Evolutionary conservation across 208 protist genomes (phyloP).

Genomic region (Porcisia hertigi): DNA sequence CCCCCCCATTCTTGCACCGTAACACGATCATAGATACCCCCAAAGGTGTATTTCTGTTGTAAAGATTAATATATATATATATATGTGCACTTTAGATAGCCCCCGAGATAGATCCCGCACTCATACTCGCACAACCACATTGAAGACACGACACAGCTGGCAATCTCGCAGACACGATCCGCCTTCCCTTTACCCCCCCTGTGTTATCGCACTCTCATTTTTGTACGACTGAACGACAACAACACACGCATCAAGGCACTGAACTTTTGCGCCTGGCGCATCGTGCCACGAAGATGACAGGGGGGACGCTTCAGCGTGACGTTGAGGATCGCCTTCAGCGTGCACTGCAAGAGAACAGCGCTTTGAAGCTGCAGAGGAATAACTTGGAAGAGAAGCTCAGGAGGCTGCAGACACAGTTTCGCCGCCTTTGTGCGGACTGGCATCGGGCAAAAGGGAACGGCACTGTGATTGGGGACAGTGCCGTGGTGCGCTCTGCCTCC

Average conservation of each 20-base stretch:
- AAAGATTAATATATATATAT: not conserved
- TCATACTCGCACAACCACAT: not conserved
- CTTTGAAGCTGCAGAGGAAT: slow-evolving; percentile 59
- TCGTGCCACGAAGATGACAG: slow-evolving; percentile 13
- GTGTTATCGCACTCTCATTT: not conserved
- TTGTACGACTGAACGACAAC: not conserved
- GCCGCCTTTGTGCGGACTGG: slow-evolving; percentile 65
- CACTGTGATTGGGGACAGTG: not conserved
- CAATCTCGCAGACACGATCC: not conserved
- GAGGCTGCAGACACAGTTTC: slow-evolving; percentile 74
- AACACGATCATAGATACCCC: not conserved
- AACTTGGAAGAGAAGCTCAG: slow-evolving; percentile 69
- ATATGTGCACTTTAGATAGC: not conserved
- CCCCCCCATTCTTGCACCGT: not conserved
- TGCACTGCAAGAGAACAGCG: slow-evolving; percentile 63
- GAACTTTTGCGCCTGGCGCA: not conserved
- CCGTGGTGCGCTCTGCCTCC: not conserved
- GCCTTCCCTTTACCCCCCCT: not conserved
- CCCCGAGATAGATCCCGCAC: not conserved
- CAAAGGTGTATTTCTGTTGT: not conserved
- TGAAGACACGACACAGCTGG: too few species aligned
- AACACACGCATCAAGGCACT: not conserved
- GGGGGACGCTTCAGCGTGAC: slow-evolving; percentile 18
- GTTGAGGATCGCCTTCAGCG: slow-evolving; percentile 74
- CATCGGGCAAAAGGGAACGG: slow-evolving; percentile 13